Evolutionary conservation across 2,329 filamentous ascomycete species (phyloP).

Genomic region (Apiospora rasikravindrae): DNA sequence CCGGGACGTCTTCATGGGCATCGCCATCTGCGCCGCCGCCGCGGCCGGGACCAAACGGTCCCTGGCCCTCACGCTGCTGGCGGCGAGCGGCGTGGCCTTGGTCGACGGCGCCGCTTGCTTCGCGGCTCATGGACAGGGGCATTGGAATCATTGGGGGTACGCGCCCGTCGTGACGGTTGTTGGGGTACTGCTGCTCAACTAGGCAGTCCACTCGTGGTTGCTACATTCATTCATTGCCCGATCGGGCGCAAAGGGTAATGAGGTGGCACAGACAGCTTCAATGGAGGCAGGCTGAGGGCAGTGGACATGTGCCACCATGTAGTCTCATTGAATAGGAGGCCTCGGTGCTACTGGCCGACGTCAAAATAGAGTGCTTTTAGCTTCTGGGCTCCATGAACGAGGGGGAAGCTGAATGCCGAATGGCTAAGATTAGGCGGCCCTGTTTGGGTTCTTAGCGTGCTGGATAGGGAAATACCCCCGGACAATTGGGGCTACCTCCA

Average conservation of each 20-base stretch:
- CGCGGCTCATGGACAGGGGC: conserved; percentile 42
- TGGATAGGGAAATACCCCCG: too few relatives aligned
- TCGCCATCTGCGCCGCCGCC: conserved; percentile 43
- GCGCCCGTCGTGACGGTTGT: conserved; percentile 44
- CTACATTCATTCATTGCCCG: neutral
- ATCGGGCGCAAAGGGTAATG: neutral
- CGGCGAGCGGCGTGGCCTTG: conserved; percentile 46
- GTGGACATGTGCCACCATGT: too few relatives aligned
- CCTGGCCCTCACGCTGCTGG: conserved; percentile 49
- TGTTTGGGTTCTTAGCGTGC: neutral
- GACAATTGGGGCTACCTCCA: neutral
- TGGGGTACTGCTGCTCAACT: conserved; percentile 23
- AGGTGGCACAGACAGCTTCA: neutral
- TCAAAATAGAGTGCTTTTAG: neutral
- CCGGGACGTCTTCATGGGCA: conserved; percentile 55
- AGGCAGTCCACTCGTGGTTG: neutral
- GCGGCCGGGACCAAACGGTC: conserved; percentile 45
- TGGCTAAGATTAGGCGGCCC: neutral
- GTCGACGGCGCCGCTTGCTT: conserved; percentile 52
- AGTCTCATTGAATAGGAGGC: too few relatives aligned
- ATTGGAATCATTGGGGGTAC: conserved; percentile 58
- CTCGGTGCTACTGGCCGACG: neutral
- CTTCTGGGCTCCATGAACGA: neutral
- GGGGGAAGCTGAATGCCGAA: neutral
- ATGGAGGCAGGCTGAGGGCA: neutral